These are phyloP conservation scores for Wickerhamomyces mucosus DNA, from an alignment of 805 yeast species.

Conservation along the genomic window DNA sequence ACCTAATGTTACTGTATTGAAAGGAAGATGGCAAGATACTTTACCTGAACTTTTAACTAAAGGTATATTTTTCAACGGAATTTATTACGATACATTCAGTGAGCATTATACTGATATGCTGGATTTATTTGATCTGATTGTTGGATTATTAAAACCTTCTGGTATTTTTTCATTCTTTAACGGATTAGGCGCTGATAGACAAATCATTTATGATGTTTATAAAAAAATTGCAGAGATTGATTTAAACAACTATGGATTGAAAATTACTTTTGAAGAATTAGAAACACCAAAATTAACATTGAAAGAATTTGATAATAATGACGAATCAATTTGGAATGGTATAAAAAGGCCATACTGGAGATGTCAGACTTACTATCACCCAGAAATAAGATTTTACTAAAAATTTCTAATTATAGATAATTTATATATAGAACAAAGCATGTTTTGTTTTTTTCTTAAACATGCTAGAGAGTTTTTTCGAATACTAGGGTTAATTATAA, in stretches of 20 bases:
- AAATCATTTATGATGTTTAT: slow-evolving; percentile 75
- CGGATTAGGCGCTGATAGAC: slow-evolving; percentile 78
- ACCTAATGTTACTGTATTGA: slow-evolving; percentile 60
- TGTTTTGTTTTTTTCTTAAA: too few relatives aligned
- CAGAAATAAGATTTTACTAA: slow-evolving; percentile 40
- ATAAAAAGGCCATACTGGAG: slow-evolving; percentile 59
- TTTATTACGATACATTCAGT: slow-evolving; percentile 88
- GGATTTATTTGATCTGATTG: slow-evolving; percentile 70
- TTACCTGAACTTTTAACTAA: slow-evolving; percentile 53
- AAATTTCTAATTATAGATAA: too few relatives aligned
- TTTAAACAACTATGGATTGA: slow-evolving; percentile 67
- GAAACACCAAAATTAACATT: slow-evolving; percentile 35
- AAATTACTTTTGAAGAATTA: slow-evolving; percentile 44
- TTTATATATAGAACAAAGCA: too few relatives aligned
- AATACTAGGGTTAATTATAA: too few relatives aligned
- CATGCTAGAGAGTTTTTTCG: too few relatives aligned
- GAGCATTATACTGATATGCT: slow-evolving; percentile 88
- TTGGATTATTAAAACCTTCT: slow-evolving; percentile 71
- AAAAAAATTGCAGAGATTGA: slow-evolving; percentile 74
- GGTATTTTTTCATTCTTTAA: slow-evolving; percentile 89
- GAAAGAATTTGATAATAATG: slow-evolving; percentile 23
- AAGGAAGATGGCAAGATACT: slow-evolving; percentile 91
- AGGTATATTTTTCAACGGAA: slow-evolving; percentile 78
- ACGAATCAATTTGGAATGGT: slow-evolving; percentile 48
- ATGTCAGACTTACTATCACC: slow-evolving; percentile 60